Evolutionary conservation across 2,329 filamentous ascomycete genomes (phyloP), one percentile per base, ranked within the genome.

Genomic region (Colletotrichum destructivum): DNA sequence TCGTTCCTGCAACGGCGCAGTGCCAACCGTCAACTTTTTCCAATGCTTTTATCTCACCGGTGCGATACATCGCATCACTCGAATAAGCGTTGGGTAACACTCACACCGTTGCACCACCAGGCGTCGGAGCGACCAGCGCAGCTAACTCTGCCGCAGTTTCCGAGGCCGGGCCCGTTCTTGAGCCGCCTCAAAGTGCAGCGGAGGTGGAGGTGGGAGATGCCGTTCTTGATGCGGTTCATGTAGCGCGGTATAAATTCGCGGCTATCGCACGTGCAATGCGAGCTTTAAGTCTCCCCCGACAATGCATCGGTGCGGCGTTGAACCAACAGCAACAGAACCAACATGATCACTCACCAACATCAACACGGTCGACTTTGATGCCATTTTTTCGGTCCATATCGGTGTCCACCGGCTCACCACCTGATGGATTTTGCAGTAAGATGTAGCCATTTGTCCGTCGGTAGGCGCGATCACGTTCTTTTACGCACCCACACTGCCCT

Each of bases 31-130:
- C 40, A 44, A 16, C 40, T 13, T 44, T 16, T 16, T 6, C 40
- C 40, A 44, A 13, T 16, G 40, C 11, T 16, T 4, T 44, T 4
- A 16, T 44, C 15, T 16, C 40, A 8, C 4, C 15, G 40, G 9
- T 13, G 40, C 12, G 15, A 44, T 31, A 9, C 40, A 44, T 44
- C 40, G 1, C 40, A 44, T 44, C 40, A 16, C 15, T 44, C 12
- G 40, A 44, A 44, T 16, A 44, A 18, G 5, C 15, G 16, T 16
- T 12, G n/a, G 23, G 38, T 13, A 44, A 15, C 13, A 71, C 73
- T 62, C 55, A 76, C 74, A 16, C 76, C 72, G 62, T 78, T 77
- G 67, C 76, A 78, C 75, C 74, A 76, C n/a, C 42, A 74, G 38
- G 76, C 75, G 26, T 63, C 74, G 13, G 72, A 57, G 0, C 62